Conservation (phyloP, 73 alveolate genomes). For the Effrenium voratum region DNA sequence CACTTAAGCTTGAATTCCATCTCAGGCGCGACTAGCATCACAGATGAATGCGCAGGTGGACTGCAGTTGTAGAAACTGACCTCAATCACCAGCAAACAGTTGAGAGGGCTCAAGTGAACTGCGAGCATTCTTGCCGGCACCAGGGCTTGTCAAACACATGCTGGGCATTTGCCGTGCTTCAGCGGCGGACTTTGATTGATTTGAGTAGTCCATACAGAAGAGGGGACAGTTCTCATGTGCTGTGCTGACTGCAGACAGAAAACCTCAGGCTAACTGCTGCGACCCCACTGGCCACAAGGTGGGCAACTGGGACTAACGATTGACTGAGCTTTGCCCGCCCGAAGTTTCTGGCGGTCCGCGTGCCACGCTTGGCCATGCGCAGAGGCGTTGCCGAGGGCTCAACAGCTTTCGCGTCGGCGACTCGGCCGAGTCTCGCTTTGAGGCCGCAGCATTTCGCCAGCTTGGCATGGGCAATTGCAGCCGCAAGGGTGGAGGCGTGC, state of each 20-base stretch:
- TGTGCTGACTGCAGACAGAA: too few species aligned
- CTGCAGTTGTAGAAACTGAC: not conserved
- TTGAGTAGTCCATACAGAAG: not conserved
- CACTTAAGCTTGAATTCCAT: too few species aligned
- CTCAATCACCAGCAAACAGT: too few species aligned
- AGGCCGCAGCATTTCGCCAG: slow-evolving; percentile 87
- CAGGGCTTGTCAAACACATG: slow-evolving; percentile 68
- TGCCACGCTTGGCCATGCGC: slow-evolving; percentile 12
- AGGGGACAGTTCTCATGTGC: not conserved
- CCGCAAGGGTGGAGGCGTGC: slow-evolving; percentile 43
- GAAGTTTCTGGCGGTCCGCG: slow-evolving; percentile 51
- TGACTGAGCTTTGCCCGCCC: not conserved
- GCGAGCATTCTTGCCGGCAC: not conserved
- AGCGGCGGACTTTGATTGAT: not conserved
- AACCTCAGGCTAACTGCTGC: slow-evolving; percentile 1
- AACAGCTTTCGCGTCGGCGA: not conserved
- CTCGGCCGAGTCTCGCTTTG: not conserved
- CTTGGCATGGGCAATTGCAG: slow-evolving; percentile 86
- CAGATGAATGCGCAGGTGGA: slow-evolving; percentile 73
- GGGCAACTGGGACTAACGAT: not conserved
- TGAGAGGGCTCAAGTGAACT: too few species aligned
- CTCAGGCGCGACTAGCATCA: slow-evolving; percentile 6
- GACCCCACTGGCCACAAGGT: not conserved
- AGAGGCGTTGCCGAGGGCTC: not conserved
- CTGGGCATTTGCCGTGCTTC: slow-evolving; percentile 72